A percentile compares a stretch with the other conserved stretches of the same genome.
Evolutionary conservation across 495 filamentous ascomycete species (phyloP).

Genomic region (Aspergillus indologenus): DNA sequence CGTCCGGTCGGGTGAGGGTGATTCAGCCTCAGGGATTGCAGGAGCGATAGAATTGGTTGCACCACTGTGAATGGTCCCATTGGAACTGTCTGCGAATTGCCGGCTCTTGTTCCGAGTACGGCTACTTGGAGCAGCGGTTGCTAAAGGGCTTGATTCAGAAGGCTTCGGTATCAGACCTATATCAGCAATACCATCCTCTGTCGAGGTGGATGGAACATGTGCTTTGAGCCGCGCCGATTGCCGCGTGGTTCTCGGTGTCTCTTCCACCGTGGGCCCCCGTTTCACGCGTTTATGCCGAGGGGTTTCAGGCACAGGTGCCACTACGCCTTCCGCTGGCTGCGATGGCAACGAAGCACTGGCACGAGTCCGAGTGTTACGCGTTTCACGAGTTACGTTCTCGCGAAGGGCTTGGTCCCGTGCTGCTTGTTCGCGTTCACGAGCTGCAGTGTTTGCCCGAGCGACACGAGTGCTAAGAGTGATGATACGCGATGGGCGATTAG

Average conservation of each 20-base stretch:
- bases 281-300: conserved; percentile 31
- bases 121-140: conserved; percentile 11
- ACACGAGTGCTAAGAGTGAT: conserved; percentile 24
- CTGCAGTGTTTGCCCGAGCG: conserved; percentile 10
- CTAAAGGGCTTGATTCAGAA: conserved; percentile 16
- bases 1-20: conserved; percentile 12
- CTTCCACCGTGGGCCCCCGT: conserved; percentile 19
- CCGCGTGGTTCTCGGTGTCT: conserved; percentile 32
- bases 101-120: conserved; percentile 20
- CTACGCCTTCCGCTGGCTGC: conserved; percentile 17
- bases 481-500: conserved; percentile 23
- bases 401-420: conserved; percentile 6
- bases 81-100: conserved; percentile 10
- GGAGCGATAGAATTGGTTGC: not conserved
- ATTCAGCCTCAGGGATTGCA: conserved; percentile 6
- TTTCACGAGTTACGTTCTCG: conserved; percentile 23
- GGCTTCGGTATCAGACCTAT: conserved; percentile 9
- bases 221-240: conserved; percentile 36
- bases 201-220: conserved; percentile 14
- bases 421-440: not conserved
- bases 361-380: conserved; percentile 24
- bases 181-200: conserved; percentile 27
- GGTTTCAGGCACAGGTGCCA: conserved; percentile 32
- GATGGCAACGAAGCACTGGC: conserved; percentile 19
- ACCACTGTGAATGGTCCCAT: conserved; percentile 5